Base-by-base conservation (phyloP, 805 yeast species). In the Lipomyces chichibuensis region DNA sequence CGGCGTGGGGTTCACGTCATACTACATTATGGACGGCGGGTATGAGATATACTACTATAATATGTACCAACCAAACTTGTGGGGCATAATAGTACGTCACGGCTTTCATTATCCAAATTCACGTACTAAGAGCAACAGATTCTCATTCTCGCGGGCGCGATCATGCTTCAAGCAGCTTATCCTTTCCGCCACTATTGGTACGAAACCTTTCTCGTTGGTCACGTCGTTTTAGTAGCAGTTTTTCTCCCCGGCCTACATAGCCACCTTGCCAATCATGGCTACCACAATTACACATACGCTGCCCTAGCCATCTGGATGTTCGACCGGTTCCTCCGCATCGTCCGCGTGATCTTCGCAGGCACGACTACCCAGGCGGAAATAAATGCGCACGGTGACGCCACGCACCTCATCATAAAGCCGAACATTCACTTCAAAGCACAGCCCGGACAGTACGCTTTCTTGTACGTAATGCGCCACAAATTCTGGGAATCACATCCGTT, bases 241-340 rank as follows among this genome's bases (percentile, higher is more conserved):
- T 86, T 87, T 74, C 79, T 87, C 75, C 62, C 54, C 60, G 65
- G 6, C 17, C 51, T 58, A 63, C 51, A 59, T 23, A 55, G 43
- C 75, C 79, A 54, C 75, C 78, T 81, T 62, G 84, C 83, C 1
- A 84, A 85, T 83, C 81, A 82, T 71, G 84, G 81, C 63, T 85
- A 82, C 77, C 72, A 83, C 27, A 85, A 84, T 13, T 85, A 82
- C 78, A 72, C 83, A 25, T 86, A 84, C 65, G 83, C 86, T 3
- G 74, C 87, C 8, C 82, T 85, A 66, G 88, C 85, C 0, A 80
- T 91, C 8, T 92, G 97, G 97, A 82, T 80, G 1, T 81, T 86
- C 70, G 96, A 92, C 74, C 80, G 93, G 64, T 67, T 85, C 0
- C 73, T 84, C 14, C 82, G 97, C 69, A 66, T 87, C 11, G 78